Evolutionary conservation across 139 green algal species (phyloP), one percentile per base, ranked within the genome.

Genomic region (Chlamydomonas asymmetrica): DNA sequence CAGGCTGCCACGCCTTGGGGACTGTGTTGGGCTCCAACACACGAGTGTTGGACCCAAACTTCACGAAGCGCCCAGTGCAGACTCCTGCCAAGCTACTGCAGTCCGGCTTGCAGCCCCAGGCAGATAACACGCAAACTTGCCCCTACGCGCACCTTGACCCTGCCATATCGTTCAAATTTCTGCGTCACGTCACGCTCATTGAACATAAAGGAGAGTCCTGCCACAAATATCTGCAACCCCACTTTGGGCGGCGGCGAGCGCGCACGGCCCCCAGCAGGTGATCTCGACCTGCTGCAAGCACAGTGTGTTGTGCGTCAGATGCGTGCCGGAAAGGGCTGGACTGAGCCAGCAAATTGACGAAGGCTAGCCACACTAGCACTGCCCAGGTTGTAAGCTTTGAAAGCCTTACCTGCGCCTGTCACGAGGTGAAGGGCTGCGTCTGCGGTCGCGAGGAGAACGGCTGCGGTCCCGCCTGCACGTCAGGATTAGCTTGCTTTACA

Each of bases 201-300:
- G 40, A 61, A 73, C 54, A 88, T 78, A 75, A 90, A 92, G 71
- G 85, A 85, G 22, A 90, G 69, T 9, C 85, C 88, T 27, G 88
- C 83, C 29, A 89, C 83, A 63, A 89, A 92, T 20, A 90, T 71
- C 59, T 89, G 80, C 5, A 78, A 63, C 35, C 82, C 84, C 10
- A 61, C 59, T 25, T 49, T 45, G 0, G 87, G 82, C 2, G 82
- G 80, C 22, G 70, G n/a, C n/a, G n/a, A n/a, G n/a, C n/a, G n/a
- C n/a, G n/a, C n/a, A n/a, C n/a, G n/a, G n/a, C n/a, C n/a, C n/a
- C n/a, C n/a, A n/a, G n/a, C n/a, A n/a, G n/a, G n/a, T n/a, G n/a
- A n/a, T n/a, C n/a, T n/a, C n/a, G n/a, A n/a, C n/a, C n/a, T n/a
- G n/a, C n/a, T n/a, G n/a, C n/a, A n/a, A n/a, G n/a, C n/a, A n/a